Evolutionary conservation across 345 rosid species (phyloP).

Genomic region (Gossypium stocksii): DNA sequence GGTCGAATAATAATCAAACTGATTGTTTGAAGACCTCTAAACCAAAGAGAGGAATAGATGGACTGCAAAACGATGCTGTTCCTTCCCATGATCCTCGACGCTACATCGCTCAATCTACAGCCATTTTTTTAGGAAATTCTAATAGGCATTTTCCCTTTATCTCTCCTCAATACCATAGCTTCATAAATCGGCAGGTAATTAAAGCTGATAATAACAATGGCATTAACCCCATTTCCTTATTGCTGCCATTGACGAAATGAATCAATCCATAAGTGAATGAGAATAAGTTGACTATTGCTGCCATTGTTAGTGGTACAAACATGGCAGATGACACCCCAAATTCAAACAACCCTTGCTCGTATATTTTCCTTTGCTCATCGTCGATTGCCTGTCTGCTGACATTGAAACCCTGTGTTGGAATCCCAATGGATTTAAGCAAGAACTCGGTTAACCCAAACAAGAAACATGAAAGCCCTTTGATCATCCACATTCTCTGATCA

Average conservation of each 20-base stretch:
- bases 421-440: conserved; percentile 38
- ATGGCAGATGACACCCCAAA: conserved; percentile 52
- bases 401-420: conserved; percentile 45
- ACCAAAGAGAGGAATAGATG: too few relatives aligned
- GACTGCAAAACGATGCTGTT: too few relatives aligned
- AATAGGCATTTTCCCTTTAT: neutral
- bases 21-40: too few relatives aligned
- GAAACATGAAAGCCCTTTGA: conserved; percentile 43
- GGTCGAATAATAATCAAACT: too few relatives aligned
- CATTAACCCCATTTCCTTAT: conserved; percentile 23
- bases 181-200: neutral
- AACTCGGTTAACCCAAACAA: conserved; percentile 40
- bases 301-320: conserved; percentile 38
- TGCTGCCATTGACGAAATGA: conserved; percentile 4
- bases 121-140: neutral
- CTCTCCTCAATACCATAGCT: conserved; percentile 1
- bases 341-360: conserved; percentile 49
- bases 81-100: too few relatives aligned
- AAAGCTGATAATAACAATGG: conserved; percentile 25
- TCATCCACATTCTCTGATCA: conserved; percentile 52
- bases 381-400: conserved; percentile 53
- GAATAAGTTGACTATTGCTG: conserved; percentile 40
- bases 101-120: too few relatives aligned
- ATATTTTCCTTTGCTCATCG: conserved; percentile 47
- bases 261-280: conserved; percentile 25